Evolutionary conservation across 208 protist species (phyloP).

Genomic region (Leishmania arabica): DNA sequence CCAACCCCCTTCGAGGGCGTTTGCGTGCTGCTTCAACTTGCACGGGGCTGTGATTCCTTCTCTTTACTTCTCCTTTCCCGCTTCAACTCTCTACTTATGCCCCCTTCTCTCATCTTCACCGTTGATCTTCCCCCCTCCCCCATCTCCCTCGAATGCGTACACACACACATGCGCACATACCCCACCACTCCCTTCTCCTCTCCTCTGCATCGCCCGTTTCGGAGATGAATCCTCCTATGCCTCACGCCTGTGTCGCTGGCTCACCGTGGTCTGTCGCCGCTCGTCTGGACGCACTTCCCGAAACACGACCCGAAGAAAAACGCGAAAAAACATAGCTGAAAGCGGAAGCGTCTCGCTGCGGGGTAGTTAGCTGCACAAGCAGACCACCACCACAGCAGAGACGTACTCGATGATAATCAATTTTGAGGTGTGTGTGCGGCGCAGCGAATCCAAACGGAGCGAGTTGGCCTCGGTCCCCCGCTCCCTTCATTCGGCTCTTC

Average conservation of each 20-base stretch:
- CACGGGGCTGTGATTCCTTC: neutral
- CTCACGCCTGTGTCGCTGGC: neutral
- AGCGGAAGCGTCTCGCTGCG: neutral
- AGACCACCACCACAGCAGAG: neutral
- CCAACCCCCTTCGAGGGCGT: neutral
- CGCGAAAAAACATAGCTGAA: neutral
- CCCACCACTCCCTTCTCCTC: neutral
- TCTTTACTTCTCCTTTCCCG: neutral
- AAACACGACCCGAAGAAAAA: neutral
- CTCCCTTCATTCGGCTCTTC: neutral
- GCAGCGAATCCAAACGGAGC: neutral
- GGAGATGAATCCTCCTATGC: neutral
- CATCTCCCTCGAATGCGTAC: neutral
- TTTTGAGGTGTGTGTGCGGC: neutral
- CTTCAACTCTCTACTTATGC: neutral
- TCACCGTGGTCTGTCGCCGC: neutral
- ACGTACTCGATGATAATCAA: neutral
- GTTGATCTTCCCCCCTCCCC: neutral
- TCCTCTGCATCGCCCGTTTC: neutral
- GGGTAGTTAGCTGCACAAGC: neutral
- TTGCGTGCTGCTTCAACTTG: neutral
- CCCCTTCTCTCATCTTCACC: neutral
- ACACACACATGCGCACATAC: neutral
- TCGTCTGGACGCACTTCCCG: neutral
- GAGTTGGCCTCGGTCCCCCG: neutral